Evolutionary conservation across 2,329 filamentous ascomycete species (phyloP).

Genomic region (Tympanopsis confertula): DNA sequence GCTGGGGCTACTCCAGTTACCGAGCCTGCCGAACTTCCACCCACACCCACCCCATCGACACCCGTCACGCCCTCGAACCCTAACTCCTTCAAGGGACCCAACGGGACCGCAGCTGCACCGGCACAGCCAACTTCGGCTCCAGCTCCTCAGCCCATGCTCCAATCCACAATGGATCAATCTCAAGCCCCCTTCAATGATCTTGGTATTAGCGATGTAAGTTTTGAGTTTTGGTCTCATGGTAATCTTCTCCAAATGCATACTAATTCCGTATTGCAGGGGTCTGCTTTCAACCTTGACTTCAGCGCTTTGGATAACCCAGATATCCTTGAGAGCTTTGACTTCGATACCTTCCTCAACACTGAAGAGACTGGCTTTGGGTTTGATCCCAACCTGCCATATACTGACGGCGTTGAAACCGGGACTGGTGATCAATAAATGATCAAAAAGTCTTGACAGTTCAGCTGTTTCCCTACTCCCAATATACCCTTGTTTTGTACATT

Average conservation of each 20-base stretch:
- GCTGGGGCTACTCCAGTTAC: conserved; percentile 27
- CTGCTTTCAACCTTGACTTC: conserved; percentile 26
- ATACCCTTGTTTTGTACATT: neutral
- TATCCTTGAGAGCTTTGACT: conserved; percentile 27
- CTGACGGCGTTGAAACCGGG: neutral
- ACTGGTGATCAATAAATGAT: neutral
- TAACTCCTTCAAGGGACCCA: conserved; percentile 24
- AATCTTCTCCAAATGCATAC: conserved; percentile 1
- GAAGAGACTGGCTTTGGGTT: neutral
- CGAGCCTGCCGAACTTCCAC: conserved; percentile 27
- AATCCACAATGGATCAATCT: neutral
- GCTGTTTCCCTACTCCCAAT: neutral
- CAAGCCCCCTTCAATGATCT: neutral
- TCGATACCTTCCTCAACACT: neutral
- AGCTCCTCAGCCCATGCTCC: neutral
- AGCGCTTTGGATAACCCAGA: conserved; percentile 29
- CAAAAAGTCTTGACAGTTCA: neutral
- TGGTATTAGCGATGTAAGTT: neutral
- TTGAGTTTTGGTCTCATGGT: neutral
- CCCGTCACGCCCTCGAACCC: conserved; percentile 32
- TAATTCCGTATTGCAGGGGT: conserved; percentile 13
- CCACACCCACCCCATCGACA: conserved; percentile 32
- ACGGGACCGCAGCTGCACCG: conserved; percentile 18
- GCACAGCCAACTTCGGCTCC: conserved; percentile 8
- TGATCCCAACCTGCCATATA: neutral